A percentile compares a stretch with the other conserved stretches of the same genome.
phyloP scores from a whole-genome alignment of 352 stramenopile species.

The Salisapilia sapeloensis region DNA sequence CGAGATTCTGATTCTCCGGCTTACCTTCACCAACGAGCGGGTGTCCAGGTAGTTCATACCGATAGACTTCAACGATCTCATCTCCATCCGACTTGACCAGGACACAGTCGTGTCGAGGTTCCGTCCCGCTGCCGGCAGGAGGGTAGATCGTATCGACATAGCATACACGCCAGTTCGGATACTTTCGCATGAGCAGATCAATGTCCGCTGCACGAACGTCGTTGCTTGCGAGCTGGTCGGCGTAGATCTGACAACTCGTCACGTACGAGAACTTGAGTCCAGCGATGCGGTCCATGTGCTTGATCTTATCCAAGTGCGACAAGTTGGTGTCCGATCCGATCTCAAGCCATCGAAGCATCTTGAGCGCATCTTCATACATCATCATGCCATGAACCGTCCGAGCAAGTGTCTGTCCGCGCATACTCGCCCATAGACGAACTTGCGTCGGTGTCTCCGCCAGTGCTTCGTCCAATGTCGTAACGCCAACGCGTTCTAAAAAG shows the following conservation, averaged over 20 bases:
- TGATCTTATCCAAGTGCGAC: conserved; percentile 78
- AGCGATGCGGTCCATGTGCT: conserved; percentile 78
- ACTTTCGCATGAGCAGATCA: conserved; percentile 93
- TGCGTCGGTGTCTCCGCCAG: conserved; percentile 67
- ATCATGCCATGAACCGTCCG: conserved; percentile 82
- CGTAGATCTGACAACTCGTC: conserved; percentile 82
- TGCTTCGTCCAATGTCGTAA: conserved; percentile 57
- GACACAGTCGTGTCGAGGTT: conserved; percentile 66
- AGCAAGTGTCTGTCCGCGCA: conserved; percentile 72
- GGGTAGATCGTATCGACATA: conserved; percentile 77
- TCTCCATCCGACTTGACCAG: conserved; percentile 71
- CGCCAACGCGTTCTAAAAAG: conserved; percentile 69
- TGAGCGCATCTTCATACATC: conserved; percentile 82
- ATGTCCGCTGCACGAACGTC: conserved; percentile 88
- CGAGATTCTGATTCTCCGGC: conserved; percentile 79
- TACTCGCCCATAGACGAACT: conserved; percentile 74
- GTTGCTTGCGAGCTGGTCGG: conserved; percentile 48
- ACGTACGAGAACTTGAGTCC: conserved; percentile 82
- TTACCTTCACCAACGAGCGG: conserved; percentile 75
- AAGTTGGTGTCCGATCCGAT: conserved; percentile 74
- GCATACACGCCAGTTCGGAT: conserved; percentile 86
- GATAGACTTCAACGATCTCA: conserved; percentile 78
- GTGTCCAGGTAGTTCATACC: conserved; percentile 70
- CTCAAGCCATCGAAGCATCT: conserved; percentile 79
- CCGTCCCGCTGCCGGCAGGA: conserved; percentile 37